phyloP scores from a whole-genome alignment of 148 eudicot genomes.

The Chenopodium album region DNA sequence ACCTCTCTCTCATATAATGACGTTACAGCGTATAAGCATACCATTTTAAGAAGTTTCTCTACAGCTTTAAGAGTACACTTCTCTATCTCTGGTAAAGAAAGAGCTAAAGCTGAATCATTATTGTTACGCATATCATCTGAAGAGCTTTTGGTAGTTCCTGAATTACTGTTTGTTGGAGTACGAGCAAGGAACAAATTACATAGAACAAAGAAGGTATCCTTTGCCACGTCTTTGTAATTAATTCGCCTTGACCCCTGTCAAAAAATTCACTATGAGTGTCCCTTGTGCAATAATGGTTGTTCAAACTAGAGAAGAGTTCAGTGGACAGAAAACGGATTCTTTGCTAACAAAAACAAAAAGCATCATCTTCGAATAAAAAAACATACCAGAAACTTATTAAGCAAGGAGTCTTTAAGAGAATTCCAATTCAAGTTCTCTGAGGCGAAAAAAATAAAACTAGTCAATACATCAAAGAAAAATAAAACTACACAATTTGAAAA shows the following conservation, averaged over 20 bases:
- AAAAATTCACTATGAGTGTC: not conserved
- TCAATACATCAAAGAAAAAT: slow-evolving; percentile 12
- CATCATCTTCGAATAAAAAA: slow-evolving; percentile 9
- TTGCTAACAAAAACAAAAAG: slow-evolving; percentile 11
- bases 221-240: slow-evolving; percentile 66
- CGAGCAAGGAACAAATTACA: slow-evolving; percentile 31
- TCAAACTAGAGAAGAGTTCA: not conserved
- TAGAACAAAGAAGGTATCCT: slow-evolving; percentile 51
- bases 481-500: not conserved
- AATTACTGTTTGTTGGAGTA: slow-evolving; percentile 23
- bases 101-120: slow-evolving; percentile 40
- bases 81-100: slow-evolving; percentile 65
- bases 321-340: not conserved
- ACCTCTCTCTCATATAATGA: not conserved
- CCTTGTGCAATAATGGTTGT: not conserved
- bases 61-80: slow-evolving; percentile 42
- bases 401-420: slow-evolving; percentile 61
- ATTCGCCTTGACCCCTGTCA: slow-evolving; percentile 76
- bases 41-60: slow-evolving; percentile 68
- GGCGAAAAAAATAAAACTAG: slow-evolving; percentile 13
- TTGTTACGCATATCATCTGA: slow-evolving; percentile 17
- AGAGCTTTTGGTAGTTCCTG: slow-evolving; percentile 27
- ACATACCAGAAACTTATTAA: slow-evolving; percentile 75
- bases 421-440: slow-evolving; percentile 73
- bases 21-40: slow-evolving; percentile 24